A percentile compares a stretch with the other conserved stretches of the same genome.
These are phyloP conservation scores for Naganishia albida DNA, from an alignment of 1,284 basidiomycete species.

Conservation along the genomic window DNA sequence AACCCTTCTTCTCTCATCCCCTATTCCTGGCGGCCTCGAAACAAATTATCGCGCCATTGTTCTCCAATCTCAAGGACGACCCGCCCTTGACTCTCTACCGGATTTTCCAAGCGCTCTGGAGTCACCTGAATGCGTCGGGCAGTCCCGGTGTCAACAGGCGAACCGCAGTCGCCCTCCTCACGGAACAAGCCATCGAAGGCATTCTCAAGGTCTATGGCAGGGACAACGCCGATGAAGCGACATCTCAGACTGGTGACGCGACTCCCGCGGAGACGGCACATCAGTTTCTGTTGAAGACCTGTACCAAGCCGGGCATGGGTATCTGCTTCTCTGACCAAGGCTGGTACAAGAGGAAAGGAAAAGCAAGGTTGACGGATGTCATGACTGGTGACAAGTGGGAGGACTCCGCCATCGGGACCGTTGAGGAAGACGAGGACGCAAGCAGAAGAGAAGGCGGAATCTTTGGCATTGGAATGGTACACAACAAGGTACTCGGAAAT, in stretches of 20 bases:
- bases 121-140: conserved; percentile 42
- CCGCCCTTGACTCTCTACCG: conserved; percentile 52
- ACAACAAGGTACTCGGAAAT: conserved; percentile 82
- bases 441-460: conserved; percentile 54
- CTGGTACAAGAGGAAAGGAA: conserved; percentile 75
- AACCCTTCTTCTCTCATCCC: conserved; percentile 46
- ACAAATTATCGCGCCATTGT: conserved; percentile 45
- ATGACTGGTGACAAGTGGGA: conserved; percentile 18
- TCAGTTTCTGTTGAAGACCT: conserved; percentile 85
- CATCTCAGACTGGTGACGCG: conserved; percentile 54
- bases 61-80: conserved; percentile 47
- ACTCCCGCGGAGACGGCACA: conserved; percentile 66
- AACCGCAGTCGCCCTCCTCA: conserved; percentile 47
- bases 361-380: conserved; percentile 38
- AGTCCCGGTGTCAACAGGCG: conserved; percentile 42
- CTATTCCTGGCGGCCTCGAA: conserved; percentile 47
- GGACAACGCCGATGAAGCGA: conserved; percentile 63
- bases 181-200: conserved; percentile 63
- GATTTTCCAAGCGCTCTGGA: conserved; percentile 49
- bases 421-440: conserved; percentile 48
- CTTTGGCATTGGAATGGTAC: conserved; percentile 39
- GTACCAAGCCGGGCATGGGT: conserved; percentile 76
- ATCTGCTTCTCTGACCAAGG: conserved; percentile 86
- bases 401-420: conserved; percentile 46
- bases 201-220: conserved; percentile 76